A percentile compares a stretch with the other conserved stretches of the same genome.
Evolutionary conservation across 192 early-diverging fungal species (phyloP).

Genomic region (Mortierella alpina): DNA sequence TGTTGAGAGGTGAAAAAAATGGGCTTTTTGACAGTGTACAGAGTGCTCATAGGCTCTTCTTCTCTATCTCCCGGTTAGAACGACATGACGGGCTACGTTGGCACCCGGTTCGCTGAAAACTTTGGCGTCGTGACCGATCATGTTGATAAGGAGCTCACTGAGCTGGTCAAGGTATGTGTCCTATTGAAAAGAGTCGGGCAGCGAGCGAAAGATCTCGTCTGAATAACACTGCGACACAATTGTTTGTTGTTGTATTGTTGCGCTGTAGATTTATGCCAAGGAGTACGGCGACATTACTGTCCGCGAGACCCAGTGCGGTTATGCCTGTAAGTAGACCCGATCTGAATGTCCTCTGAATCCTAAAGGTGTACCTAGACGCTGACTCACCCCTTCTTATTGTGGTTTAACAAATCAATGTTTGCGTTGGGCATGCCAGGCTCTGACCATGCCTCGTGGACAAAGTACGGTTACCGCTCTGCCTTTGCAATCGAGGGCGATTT

Average conservation of each 20-base stretch:
- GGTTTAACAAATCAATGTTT: too few species aligned
- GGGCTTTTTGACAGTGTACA: too few species aligned
- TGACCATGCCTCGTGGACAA: conserved; percentile 93
- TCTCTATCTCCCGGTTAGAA: conserved; percentile 41
- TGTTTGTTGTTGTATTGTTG: conserved; percentile 39
- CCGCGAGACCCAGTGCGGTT: conserved; percentile 86
- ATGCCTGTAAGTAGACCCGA: conserved; percentile 56
- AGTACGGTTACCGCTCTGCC: conserved; percentile 84
- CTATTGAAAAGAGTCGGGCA: too few species aligned
- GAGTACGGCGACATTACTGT: conserved; percentile 77
- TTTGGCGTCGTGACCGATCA: conserved; percentile 88
- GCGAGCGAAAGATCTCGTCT: too few species aligned
- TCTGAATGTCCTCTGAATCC: too few species aligned
- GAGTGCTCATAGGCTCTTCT: background rate
- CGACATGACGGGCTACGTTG: conserved; percentile 95
- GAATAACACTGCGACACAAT: too few species aligned
- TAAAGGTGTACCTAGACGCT: too few species aligned
- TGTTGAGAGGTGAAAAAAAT: background rate
- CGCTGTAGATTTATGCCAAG: conserved; percentile 67
- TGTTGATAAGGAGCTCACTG: conserved; percentile 71
- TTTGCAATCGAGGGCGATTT: conserved; percentile 82
- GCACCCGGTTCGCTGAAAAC: conserved; percentile 63
- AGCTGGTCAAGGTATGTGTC: conserved; percentile 57
- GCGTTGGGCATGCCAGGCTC: conserved; percentile 56
- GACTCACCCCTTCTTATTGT: too few species aligned